phyloP scores from a whole-genome alignment of 2,329 filamentous ascomycete genomes.

The Nemania diffusa region DNA sequence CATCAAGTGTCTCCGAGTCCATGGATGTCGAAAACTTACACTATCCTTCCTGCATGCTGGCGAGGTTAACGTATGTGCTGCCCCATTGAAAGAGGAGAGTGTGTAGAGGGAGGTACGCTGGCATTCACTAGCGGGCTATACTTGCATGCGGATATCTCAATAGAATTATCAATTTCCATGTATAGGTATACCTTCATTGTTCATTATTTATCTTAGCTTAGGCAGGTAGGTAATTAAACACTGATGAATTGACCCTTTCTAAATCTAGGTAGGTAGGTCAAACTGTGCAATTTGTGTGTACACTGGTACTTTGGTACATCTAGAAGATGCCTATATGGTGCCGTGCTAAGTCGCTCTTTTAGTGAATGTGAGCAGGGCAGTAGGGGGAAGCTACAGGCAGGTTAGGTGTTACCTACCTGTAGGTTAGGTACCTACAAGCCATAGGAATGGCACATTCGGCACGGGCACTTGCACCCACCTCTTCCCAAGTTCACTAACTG shows the following conservation, averaged over 20 bases:
- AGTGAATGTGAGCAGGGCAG: slow-evolving; percentile 13
- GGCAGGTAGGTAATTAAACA: slow-evolving; percentile 21
- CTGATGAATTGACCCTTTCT: slow-evolving; percentile 25
- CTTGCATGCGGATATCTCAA: slow-evolving; percentile 8
- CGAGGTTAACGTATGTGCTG: slow-evolving; percentile 16
- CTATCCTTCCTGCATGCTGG: slow-evolving; percentile 25
- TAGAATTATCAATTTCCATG: too few species aligned
- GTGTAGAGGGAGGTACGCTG: neutral
- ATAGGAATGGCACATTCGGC: slow-evolving; percentile 36
- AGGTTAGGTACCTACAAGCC: slow-evolving; percentile 29
- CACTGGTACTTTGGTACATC: slow-evolving; percentile 11
- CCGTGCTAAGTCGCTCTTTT: slow-evolving; percentile 27
- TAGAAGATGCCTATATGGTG: slow-evolving; percentile 14
- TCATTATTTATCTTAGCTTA: too few species aligned
- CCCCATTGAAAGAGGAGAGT: slow-evolving; percentile 20
- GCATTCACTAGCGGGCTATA: neutral
- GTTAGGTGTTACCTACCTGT: slow-evolving; percentile 22
- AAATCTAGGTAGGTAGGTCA: slow-evolving; percentile 20
- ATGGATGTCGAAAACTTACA: slow-evolving; percentile 22
- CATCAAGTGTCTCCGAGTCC: slow-evolving; percentile 10
- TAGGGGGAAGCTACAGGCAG: slow-evolving; percentile 21
- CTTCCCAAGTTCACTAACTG: slow-evolving; percentile 37
- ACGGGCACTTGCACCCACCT: slow-evolving; percentile 41
- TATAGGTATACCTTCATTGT: too few species aligned
- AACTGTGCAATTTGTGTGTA: slow-evolving; percentile 22